A percentile compares a stretch with the other conserved stretches of the same genome.
These are phyloP conservation scores for Hyaloscypha finlandica DNA, from an alignment of 495 filamentous ascomycete species.

Conservation along the genomic window DNA sequence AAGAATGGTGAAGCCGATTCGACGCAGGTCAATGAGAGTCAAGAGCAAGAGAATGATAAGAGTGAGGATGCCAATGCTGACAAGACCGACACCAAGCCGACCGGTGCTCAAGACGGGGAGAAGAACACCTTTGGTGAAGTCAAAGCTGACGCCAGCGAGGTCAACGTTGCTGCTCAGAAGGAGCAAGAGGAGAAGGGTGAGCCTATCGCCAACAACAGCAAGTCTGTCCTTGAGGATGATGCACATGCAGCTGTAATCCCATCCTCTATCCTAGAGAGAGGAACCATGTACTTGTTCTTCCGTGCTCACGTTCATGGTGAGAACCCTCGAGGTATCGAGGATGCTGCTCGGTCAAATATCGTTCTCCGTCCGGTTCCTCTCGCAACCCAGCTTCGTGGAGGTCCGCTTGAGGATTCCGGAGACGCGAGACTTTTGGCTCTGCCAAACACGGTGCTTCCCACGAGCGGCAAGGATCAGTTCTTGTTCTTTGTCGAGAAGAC, in stretches of 20 bases:
- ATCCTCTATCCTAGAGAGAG: slow-evolving; percentile 85
- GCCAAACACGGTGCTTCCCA: slow-evolving; percentile 85
- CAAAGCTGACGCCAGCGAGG: slow-evolving; percentile 12
- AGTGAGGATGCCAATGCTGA: background rate
- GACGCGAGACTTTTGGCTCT: slow-evolving; percentile 74
- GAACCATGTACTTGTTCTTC: slow-evolving; percentile 93
- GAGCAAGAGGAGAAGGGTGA: slow-evolving; percentile 23
- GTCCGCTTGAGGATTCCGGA: slow-evolving; percentile 63
- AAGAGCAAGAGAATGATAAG: background rate
- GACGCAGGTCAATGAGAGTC: background rate
- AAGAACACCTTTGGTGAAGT: slow-evolving; percentile 26
- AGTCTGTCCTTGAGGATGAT: slow-evolving; percentile 23
- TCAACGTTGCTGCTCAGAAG: slow-evolving; percentile 13
- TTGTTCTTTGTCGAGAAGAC: slow-evolving; percentile 85
- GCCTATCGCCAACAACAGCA: slow-evolving; percentile 8
- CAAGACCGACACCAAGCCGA: background rate
- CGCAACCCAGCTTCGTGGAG: slow-evolving; percentile 63
- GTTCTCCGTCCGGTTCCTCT: slow-evolving; percentile 75
- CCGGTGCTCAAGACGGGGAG: slow-evolving; percentile 5
- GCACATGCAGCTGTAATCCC: slow-evolving; percentile 59
- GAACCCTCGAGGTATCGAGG: slow-evolving; percentile 66
- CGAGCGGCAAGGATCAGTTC: slow-evolving; percentile 70
- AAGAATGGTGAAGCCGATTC: slow-evolving; percentile 3
- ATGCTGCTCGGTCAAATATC: slow-evolving; percentile 80
- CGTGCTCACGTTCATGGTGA: slow-evolving; percentile 74